Base-by-base conservation (phyloP, 2,329 filamentous ascomycete species). In the Hymenoscyphus salicellus region DNA sequence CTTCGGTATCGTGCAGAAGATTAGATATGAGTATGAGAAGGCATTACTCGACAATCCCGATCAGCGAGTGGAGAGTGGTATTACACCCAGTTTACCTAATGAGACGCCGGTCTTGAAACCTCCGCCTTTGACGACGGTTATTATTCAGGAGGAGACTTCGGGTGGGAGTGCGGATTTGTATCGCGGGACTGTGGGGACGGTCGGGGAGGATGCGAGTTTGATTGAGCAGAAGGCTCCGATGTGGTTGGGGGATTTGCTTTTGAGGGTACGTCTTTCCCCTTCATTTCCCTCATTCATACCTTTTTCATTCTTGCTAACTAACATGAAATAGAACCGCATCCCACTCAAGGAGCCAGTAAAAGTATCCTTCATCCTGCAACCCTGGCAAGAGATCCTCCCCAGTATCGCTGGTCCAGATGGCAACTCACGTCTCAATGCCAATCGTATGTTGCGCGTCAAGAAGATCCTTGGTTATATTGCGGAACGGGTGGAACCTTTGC, bases 391-490 rank as follows among this genome's bases (percentile, higher is more conserved):
- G 69, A 79, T 84, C 30, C 80, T 98, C 61, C 92, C 93, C 0
- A 84, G 84, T 62, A 89, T 97, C 59, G 86, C 89, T 36, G 85
- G 87, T 28, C 78, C 86, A 3, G 93, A 96, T 74, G 89, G 82
- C 61, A 96, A 94, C 76, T 94, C 93, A 70, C 89, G 95, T 28
- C 83, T 99, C 60, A 99, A 98, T 75, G 95, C 95, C 11, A 99
- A 98, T 75, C 87, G 94, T 63, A 98, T 99, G 95, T 83, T 99
- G 60, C 86, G 95, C 57, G 92, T 96, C 3, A 94, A 92, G 79
- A 99, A 99, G 81, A 95, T 99, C 26, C 79, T 98, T 64, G 87
- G 88, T 0, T 99, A 99, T 73, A 87, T 99, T 20, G 92, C 93
- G 0, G 95, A 99, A 77, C 86, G 93, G 62, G 94, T 99, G 64